Evolutionary conservation across 345 rosid genomes (phyloP).

Genomic region (Euclidium syriacum): DNA sequence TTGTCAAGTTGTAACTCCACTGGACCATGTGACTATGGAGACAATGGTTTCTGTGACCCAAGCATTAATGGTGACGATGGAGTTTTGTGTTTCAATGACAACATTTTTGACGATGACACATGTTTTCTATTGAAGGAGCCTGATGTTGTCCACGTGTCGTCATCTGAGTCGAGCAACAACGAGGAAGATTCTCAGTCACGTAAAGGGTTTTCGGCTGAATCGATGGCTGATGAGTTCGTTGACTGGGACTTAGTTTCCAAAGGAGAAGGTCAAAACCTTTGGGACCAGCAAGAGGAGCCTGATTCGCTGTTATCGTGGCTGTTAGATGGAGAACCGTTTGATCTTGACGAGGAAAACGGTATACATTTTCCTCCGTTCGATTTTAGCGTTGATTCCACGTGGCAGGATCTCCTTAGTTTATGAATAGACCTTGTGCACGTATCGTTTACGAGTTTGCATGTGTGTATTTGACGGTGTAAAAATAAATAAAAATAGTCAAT

Average conservation of each 20-base stretch:
- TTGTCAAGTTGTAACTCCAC: background rate
- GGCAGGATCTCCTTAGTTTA: background rate
- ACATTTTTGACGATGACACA: background rate
- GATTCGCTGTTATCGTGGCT: constrained; percentile 14
- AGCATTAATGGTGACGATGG: constrained; percentile 17
- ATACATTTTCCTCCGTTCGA: background rate
- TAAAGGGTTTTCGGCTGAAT: background rate
- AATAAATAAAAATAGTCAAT: background rate
- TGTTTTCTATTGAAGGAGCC: constrained; percentile 12
- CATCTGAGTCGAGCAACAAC: background rate
- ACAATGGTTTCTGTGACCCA: background rate
- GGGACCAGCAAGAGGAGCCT: constrained; percentile 2
- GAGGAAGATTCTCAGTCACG: background rate
- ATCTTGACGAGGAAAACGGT: constrained; percentile 17
- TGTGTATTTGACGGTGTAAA: background rate
- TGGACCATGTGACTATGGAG: constrained; percentile 1
- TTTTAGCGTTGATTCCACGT: background rate
- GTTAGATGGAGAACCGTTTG: constrained; percentile 18
- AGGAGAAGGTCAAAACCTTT: constrained; percentile 10
- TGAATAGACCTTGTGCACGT: too few species aligned
- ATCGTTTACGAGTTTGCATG: too few species aligned
- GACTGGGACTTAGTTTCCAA: constrained; percentile 28
- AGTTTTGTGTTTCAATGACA: constrained; percentile 4
- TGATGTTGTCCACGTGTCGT: background rate
- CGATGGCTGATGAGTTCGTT: background rate